Evolutionary conservation across 768 basidiomycete genomes (phyloP), one percentile per base, ranked within the genome.

Genomic region (Auricularia heimuer): DNA sequence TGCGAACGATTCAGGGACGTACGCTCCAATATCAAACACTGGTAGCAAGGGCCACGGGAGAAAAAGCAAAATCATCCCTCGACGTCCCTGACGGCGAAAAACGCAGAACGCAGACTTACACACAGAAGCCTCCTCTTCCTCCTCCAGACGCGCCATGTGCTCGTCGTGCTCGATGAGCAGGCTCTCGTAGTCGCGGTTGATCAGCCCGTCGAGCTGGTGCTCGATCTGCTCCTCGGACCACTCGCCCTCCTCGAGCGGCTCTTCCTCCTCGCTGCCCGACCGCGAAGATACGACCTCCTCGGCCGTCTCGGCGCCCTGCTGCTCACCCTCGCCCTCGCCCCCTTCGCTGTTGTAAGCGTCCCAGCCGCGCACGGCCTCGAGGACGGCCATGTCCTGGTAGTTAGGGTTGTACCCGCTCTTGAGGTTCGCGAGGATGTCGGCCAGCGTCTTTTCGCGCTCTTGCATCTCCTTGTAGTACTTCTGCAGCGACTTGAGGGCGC

Each of bases 381-480:
- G 83, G 61, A 98, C 96, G 2, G 94, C 94, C 96, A 99, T 98
- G 73, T 99, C 96, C 73, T 98, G 95, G 76, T 98, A 98, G 74
- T 99, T 99, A 16, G 96, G 96, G 74, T 99, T 99, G 77, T 97
- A 98, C 3, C 89, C 87, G 10, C 84, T 83, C 24, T 92, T 83
- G 11, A 99, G 83, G 35, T 86, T 79, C 65, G 86, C 83, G 4
- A 99, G 82, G 62, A 99, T 91, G n/a, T 87, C 83, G 29, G 88
- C 89, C 2, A 99, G 83, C 58, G 85, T 80, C 66, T 83, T 83
- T 71, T 95, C 86, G 62, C 88, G 87, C 66, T 89, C 84, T 34
- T 91, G 74, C 65, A 90, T 86, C 66, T 85, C 84, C 65, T 86
- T 78, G 72, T 92, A 80, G 71, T 90, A 87, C 44, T 80, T 80